These are phyloP conservation scores for Tulasnella sp. DNA, from an alignment of 768 basidiomycete species.

Conservation along the genomic window DNA sequence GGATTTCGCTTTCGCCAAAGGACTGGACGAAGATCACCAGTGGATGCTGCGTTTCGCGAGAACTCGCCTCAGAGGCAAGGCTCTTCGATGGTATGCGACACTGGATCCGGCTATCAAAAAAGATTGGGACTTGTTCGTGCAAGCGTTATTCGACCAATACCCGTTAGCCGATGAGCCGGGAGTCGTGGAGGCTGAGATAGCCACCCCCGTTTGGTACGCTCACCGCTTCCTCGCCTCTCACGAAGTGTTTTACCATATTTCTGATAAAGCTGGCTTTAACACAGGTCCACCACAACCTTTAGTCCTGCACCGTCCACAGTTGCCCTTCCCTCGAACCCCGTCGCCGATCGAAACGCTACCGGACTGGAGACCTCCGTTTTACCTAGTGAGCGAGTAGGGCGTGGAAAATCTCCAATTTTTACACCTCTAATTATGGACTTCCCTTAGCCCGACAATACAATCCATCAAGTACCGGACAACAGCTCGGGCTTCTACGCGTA, in stretches of 20 bases:
- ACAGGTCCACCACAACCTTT: not conserved
- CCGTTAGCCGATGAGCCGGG: not conserved
- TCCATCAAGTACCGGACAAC: not conserved
- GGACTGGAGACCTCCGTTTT: too few relatives aligned
- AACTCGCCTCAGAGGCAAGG: not conserved
- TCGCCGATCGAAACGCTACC: not conserved
- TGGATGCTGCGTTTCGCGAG: not conserved
- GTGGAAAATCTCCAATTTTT: too few relatives aligned
- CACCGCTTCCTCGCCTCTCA: not conserved
- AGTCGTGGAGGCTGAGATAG: not conserved
- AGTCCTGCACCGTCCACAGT: not conserved
- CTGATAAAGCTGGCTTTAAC: not conserved
- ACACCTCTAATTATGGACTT: too few relatives aligned
- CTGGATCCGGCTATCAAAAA: not conserved
- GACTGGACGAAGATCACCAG: not conserved
- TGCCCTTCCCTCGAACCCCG: not conserved
- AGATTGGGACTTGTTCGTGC: not conserved
- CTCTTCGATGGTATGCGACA: not conserved
- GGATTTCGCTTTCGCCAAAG: not conserved
- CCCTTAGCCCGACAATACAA: not conserved
- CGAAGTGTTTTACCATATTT: not conserved
- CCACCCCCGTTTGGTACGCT: not conserved
- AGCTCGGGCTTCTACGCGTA: not conserved
- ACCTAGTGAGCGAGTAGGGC: too few relatives aligned
- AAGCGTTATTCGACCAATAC: not conserved